phyloP scores from a whole-genome alignment of 2,329 filamentous ascomycete genomes.

The Colletotrichum tropicale region DNA sequence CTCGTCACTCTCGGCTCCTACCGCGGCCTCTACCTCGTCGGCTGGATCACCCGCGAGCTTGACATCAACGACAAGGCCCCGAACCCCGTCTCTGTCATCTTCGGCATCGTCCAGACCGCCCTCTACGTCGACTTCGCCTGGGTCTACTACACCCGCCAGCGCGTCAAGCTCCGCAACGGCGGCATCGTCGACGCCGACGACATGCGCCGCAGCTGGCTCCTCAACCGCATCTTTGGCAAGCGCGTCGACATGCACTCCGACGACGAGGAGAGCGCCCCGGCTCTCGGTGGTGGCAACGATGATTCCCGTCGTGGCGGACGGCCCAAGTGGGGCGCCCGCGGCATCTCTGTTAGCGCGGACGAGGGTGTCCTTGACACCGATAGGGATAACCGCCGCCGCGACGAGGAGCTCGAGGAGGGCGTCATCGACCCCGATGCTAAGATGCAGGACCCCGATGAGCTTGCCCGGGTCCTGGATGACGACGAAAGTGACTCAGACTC shows the following conservation, averaged over 20 bases:
- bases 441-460: slow-evolving; percentile 71
- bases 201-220: slow-evolving; percentile 81
- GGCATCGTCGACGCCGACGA: slow-evolving; percentile 92
- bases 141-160: slow-evolving; percentile 93
- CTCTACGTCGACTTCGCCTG: slow-evolving; percentile 94
- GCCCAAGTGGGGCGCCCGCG: slow-evolving; percentile 67
- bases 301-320: slow-evolving; percentile 32
- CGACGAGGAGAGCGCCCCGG: slow-evolving; percentile 65
- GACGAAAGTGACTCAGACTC: slow-evolving; percentile 57
- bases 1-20: slow-evolving; percentile 87
- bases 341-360: slow-evolving; percentile 71
- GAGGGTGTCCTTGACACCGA: slow-evolving; percentile 61
- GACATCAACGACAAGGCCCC: slow-evolving; percentile 63
- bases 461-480: slow-evolving; percentile 63
- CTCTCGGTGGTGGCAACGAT: slow-evolving; percentile 41
- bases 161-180: slow-evolving; percentile 89
- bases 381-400: slow-evolving; percentile 43
- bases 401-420: slow-evolving; percentile 45
- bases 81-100: slow-evolving; percentile 79
- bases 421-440: slow-evolving; percentile 65
- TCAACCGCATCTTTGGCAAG: slow-evolving; percentile 77
- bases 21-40: slow-evolving; percentile 86
- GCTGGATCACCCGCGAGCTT: slow-evolving; percentile 79
- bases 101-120: slow-evolving; percentile 86
- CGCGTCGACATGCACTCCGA: slow-evolving; percentile 54